Percentiles rank a stretch among this genome's conserved stretches.
Evolutionary conservation across 202 grass and related monocot genomes (phyloP).

Genomic region (Cymbopogon flexuosus): DNA sequence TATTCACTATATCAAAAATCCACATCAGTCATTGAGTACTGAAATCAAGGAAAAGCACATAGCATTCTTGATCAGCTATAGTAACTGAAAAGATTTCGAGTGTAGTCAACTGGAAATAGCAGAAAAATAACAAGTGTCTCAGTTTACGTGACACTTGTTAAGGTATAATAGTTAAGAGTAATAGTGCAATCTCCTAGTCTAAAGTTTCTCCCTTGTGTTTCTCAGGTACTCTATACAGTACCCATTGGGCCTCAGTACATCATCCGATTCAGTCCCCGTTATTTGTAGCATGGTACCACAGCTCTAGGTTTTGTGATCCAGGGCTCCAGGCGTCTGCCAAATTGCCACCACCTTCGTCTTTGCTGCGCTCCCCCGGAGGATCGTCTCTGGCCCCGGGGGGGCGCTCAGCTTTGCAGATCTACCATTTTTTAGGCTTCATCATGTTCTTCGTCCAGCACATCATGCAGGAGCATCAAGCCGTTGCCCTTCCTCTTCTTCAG

Average conservation of each 20-base stretch:
- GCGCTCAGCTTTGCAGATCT: background rate
- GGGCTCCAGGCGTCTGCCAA: no score
- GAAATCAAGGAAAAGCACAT: constrained; percentile 18
- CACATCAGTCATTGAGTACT: background rate
- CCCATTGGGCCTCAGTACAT: background rate
- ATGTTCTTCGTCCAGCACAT: background rate
- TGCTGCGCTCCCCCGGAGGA: background rate
- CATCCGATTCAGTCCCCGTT: background rate
- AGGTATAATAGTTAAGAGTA: background rate
- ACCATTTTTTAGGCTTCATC: background rate
- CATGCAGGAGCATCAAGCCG: background rate
- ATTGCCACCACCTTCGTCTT: background rate
- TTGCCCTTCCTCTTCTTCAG: background rate
- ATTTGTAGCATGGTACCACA: background rate
- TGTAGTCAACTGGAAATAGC: no score
- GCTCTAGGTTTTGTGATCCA: background rate
- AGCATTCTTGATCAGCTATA: background rate
- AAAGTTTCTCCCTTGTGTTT: background rate
- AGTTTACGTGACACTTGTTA: background rate
- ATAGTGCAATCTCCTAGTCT: background rate
- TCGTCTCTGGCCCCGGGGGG: no score
- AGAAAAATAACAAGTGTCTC: no score
- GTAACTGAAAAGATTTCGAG: background rate
- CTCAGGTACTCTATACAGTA: background rate
- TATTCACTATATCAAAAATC: constrained; percentile 2